A percentile compares a stretch with the other conserved stretches of the same genome.
phyloP scores from a whole-genome alignment of 2,329 filamentous ascomycete genomes.

The Allantophomopsis cytisporea region DNA sequence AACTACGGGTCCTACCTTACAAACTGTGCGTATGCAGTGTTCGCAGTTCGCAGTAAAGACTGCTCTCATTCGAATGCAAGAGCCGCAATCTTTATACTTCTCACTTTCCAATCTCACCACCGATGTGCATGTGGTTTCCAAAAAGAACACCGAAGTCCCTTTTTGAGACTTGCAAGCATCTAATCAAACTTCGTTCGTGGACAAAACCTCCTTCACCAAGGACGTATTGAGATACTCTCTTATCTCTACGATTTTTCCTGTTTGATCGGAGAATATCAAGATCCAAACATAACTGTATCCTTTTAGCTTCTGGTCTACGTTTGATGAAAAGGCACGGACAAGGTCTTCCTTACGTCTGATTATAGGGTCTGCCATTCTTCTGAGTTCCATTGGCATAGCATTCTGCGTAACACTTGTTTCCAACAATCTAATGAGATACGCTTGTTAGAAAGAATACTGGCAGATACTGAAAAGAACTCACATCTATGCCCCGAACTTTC shows the following conservation, averaged over 20 bases:
- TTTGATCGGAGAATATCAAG: constrained; percentile 2
- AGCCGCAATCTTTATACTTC: no score
- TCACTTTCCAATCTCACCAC: no score
- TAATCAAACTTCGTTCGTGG: neutral
- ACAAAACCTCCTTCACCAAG: constrained; percentile 2
- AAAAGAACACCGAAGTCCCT: no score
- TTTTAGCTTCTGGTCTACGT: neutral
- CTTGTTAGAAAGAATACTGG: neutral
- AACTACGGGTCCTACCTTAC: no score
- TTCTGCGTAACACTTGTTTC: no score
- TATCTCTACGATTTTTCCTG: constrained; percentile 4
- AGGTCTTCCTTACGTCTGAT: constrained; percentile 1
- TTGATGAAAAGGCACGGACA: neutral
- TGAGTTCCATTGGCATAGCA: constrained; percentile 2
- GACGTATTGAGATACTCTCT: constrained; percentile 5
- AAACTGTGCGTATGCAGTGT: no score
- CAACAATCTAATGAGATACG: no score
- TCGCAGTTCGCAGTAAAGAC: no score
- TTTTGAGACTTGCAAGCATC: no score
- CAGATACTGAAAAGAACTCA: neutral
- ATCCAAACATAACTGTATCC: constrained; percentile 3
- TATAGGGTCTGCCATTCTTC: constrained; percentile 5
- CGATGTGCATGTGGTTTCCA: no score
- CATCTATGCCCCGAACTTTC: neutral
- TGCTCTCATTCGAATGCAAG: no score